Conservation (phyloP, 306 rosid species). For the Oxytropis ochrocephala region DNA sequence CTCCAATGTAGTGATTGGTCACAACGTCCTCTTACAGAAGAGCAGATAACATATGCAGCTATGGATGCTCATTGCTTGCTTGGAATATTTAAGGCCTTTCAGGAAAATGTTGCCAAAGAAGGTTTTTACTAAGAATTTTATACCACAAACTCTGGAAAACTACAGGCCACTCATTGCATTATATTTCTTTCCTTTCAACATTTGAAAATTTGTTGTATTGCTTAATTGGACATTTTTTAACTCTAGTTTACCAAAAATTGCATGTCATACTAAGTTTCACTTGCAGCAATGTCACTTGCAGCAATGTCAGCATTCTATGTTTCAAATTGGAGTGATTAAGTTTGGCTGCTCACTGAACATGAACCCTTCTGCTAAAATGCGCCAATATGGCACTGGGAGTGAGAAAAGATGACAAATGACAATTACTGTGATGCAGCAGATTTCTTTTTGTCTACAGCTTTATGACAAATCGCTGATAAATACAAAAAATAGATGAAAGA, state of each 20-base stretch:
- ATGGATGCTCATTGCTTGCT: slow-evolving; percentile 96
- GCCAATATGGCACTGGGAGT: neutral
- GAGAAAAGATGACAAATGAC: neutral
- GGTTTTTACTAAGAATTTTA: slow-evolving; percentile 41
- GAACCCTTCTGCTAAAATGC: neutral
- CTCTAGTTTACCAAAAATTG: neutral
- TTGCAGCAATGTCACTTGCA: no score
- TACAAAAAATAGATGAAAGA: neutral
- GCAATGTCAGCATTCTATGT: neutral
- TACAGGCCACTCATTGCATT: neutral
- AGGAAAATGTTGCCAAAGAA: slow-evolving; percentile 50
- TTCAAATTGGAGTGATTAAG: neutral
- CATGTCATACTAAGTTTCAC: neutral
- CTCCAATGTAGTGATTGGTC: slow-evolving; percentile 99
- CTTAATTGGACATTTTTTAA: neutral
- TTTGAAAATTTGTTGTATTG: neutral
- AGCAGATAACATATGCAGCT: slow-evolving; percentile 79
- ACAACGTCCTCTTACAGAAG: slow-evolving; percentile 85
- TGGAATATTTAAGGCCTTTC: slow-evolving; percentile 63
- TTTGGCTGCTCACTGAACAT: neutral
- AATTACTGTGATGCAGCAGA: neutral
- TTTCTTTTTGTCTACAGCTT: neutral
- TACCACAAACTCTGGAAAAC: neutral
- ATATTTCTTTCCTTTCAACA: neutral
- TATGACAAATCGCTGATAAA: neutral